Percentiles rank a stretch among this genome's conserved stretches.
Evolutionary conservation across 2,329 filamentous ascomycete genomes (phyloP).

Genomic region (Cordyceps javanica): DNA sequence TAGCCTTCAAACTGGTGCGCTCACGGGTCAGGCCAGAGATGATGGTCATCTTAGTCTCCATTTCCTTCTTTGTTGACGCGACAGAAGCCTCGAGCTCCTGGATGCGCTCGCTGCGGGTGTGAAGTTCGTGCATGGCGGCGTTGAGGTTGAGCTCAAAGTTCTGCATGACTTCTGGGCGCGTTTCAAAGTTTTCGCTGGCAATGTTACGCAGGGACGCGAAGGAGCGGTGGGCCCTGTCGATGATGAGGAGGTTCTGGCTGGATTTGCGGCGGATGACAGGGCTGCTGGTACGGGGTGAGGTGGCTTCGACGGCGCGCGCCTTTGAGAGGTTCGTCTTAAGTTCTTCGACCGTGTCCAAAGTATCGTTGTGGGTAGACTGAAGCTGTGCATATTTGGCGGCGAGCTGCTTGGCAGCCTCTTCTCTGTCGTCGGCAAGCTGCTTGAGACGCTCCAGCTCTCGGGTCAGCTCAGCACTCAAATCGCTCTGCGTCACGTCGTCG

Average conservation of each 20-base stretch:
- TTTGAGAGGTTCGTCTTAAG: constrained; percentile 82
- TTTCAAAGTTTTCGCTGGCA: constrained; percentile 77
- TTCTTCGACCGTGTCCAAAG: constrained; percentile 80
- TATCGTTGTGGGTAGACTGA: constrained; percentile 73
- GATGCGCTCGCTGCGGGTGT: constrained; percentile 79
- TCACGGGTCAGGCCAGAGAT: constrained; percentile 92
- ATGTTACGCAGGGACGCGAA: constrained; percentile 87
- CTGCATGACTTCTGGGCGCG: constrained; percentile 76
- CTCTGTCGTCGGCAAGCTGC: constrained; percentile 66
- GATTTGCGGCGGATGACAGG: constrained; percentile 90
- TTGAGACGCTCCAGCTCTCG: constrained; percentile 68
- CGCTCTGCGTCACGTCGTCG: constrained; percentile 32
- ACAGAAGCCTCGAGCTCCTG: constrained; percentile 85
- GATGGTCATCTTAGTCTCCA: constrained; percentile 94
- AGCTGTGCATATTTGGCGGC: constrained; percentile 76
- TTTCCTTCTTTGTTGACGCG: constrained; percentile 79
- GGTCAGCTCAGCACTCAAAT: constrained; percentile 34
- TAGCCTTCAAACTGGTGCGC: constrained; percentile 76
- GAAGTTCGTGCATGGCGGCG: constrained; percentile 85
- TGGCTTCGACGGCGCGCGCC: constrained; percentile 55
- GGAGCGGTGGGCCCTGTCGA: constrained; percentile 86
- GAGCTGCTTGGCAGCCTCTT: constrained; percentile 66
- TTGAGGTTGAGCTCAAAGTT: constrained; percentile 91
- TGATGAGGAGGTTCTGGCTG: constrained; percentile 78
- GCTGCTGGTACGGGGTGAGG: constrained; percentile 58